Conservation (phyloP, 225 moss, liverwort and hornwort species). For the Straminergon stramineum region DNA sequence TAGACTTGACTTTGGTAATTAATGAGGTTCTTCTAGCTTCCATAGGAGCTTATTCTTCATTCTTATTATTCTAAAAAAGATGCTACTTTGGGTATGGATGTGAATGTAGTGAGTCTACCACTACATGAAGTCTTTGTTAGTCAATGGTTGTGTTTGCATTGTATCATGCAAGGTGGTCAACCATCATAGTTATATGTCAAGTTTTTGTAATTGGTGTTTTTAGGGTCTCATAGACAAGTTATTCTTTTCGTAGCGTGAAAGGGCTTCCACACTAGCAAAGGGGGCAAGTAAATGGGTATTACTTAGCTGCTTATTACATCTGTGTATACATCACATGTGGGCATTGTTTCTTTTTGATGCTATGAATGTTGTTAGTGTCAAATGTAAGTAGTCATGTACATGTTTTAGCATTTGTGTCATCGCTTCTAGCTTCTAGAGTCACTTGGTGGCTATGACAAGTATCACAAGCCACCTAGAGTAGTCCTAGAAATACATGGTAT, state of each 20-base stretch:
- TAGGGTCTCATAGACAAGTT: accelerated
- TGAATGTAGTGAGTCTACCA: not conserved
- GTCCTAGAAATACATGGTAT: accelerated
- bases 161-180: accelerated
- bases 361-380: not conserved
- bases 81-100: not conserved
- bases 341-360: not conserved
- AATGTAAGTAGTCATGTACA: accelerated
- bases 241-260: accelerated
- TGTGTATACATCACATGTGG: not conserved
- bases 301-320: accelerated
- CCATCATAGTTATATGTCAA: not conserved
- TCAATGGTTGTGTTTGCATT: not conserved
- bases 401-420: not conserved
- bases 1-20: not conserved
- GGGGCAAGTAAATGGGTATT: accelerated
- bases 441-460: not conserved
- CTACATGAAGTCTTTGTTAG: not conserved
- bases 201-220: not conserved
- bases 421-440: not conserved
- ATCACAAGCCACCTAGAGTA: not conserved
- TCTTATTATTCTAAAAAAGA: not conserved
- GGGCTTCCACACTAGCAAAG: accelerated
- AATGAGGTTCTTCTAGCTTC: not conserved
- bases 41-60: accelerated